These are phyloP conservation scores for Fulvia fulva DNA, from an alignment of 2,329 filamentous ascomycete genomes.

Conservation along the genomic window DNA sequence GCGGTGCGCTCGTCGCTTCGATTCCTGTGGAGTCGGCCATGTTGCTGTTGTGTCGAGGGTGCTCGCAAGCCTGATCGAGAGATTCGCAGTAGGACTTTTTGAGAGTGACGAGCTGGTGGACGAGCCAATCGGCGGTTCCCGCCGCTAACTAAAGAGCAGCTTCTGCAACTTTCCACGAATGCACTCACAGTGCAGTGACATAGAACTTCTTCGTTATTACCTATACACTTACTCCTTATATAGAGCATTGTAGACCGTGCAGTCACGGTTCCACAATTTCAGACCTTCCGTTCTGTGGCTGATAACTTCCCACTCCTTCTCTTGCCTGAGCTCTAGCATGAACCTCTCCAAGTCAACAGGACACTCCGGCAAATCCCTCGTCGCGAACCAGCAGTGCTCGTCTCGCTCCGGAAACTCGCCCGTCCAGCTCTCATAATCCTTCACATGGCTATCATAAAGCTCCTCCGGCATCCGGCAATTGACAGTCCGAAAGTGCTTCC, in stretches of 20 bases:
- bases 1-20: not conserved
- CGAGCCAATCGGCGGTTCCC: not conserved
- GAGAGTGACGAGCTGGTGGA: not conserved
- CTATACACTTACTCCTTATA: no score
- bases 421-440: slow-evolving; percentile 19
- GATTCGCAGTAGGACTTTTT: not conserved
- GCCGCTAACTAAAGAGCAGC: not conserved
- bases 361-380: slow-evolving; percentile 3
- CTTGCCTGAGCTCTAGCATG: not conserved
- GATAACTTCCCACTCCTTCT: not conserved
- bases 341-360: slow-evolving; percentile 4
- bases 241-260: no score
- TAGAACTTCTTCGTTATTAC: no score
- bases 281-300: not conserved
- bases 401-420: slow-evolving; percentile 13
- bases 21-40: slow-evolving; percentile 3
- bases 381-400: slow-evolving; percentile 8
- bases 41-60: not conserved
- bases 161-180: no score
- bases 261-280: not conserved
- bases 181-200: no score
- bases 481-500: slow-evolving; percentile 11
- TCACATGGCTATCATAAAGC: slow-evolving; percentile 7
- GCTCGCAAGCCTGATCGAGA: not conserved
- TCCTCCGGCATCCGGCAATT: slow-evolving; percentile 5